Conservation (phyloP, 257 asterid species). For the Misopates orontium region DNA sequence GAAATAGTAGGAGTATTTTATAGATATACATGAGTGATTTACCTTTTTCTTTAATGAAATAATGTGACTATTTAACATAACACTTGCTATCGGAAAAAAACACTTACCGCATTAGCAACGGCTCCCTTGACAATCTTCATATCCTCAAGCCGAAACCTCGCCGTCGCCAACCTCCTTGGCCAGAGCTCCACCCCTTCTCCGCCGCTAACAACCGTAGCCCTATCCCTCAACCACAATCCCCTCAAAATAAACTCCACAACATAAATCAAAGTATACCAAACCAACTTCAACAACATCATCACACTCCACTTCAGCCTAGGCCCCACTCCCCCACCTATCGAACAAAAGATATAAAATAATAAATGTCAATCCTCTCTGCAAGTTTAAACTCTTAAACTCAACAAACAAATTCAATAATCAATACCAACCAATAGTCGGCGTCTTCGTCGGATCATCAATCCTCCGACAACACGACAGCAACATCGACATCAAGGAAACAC, state of each 20-base stretch:
- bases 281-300: constrained; percentile 31
- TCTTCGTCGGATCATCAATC: constrained; percentile 44
- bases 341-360: too few species aligned
- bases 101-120: constrained; percentile 43
- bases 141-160: constrained; percentile 45
- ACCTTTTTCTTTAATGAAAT: too few species aligned
- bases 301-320: constrained; percentile 28
- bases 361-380: too few species aligned
- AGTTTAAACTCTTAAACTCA: too few species aligned
- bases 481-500: constrained; percentile 65
- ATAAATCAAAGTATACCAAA: constrained; percentile 40
- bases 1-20: too few species aligned
- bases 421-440: constrained; percentile 30
- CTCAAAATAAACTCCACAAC: constrained; percentile 40
- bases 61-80: too few species aligned
- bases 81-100: neutral
- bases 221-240: constrained; percentile 42
- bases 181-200: constrained; percentile 61
- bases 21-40: too few species aligned
- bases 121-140: constrained; percentile 51
- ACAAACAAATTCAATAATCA: too few species aligned
- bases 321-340: constrained; percentile 16
- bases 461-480: constrained; percentile 55
- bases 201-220: constrained; percentile 49
- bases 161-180: constrained; percentile 55